These are phyloP conservation scores for Cyberlindnera euphorbiiphila DNA, from an alignment of 805 yeast genomes.

Conservation along the genomic window DNA sequence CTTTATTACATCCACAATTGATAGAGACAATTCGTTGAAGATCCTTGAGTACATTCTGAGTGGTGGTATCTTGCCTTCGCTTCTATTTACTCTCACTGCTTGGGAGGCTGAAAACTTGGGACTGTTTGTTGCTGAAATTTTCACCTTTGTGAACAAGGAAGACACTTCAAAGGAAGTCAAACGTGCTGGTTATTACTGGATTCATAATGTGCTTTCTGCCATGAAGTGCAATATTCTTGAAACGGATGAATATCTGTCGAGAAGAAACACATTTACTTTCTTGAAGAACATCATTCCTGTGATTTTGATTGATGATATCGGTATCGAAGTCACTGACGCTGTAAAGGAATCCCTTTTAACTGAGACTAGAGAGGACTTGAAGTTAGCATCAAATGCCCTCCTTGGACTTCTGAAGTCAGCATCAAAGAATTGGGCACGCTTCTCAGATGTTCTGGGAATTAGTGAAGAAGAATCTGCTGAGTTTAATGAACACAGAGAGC, in stretches of 20 bases:
- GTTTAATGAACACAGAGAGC: slow-evolving; percentile 17
- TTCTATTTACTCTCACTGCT: slow-evolving; percentile 67
- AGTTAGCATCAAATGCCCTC: slow-evolving; percentile 69
- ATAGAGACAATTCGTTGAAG: slow-evolving; percentile 36
- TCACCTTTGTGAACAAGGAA: slow-evolving; percentile 42
- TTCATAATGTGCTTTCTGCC: slow-evolving; percentile 40
- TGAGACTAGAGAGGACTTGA: slow-evolving; percentile 78
- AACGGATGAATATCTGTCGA: slow-evolving; percentile 65
- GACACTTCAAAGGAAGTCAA: slow-evolving; percentile 30
- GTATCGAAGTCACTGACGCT: slow-evolving; percentile 44
- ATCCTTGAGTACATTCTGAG: slow-evolving; percentile 46
- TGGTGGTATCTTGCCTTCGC: slow-evolving; percentile 46
- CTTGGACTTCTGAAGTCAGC: slow-evolving; percentile 61
- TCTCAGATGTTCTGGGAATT: slow-evolving; percentile 55
- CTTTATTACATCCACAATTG: slow-evolving; percentile 53
- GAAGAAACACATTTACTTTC: slow-evolving; percentile 76
- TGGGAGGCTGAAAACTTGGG: slow-evolving; percentile 82
- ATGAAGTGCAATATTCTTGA: slow-evolving; percentile 20
- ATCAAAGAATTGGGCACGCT: slow-evolving; percentile 44
- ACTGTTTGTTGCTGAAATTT: slow-evolving; percentile 56
- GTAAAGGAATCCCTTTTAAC: slow-evolving; percentile 44
- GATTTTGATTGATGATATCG: slow-evolving; percentile 52
- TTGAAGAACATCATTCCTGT: slow-evolving; percentile 67
- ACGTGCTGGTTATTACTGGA: slow-evolving; percentile 48
- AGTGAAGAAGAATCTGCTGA: slow-evolving; percentile 38